A percentile compares a stretch with the other conserved stretches of the same genome.
phyloP scores from a whole-genome alignment of 768 basidiomycete species.

The Suillus discolor region DNA sequence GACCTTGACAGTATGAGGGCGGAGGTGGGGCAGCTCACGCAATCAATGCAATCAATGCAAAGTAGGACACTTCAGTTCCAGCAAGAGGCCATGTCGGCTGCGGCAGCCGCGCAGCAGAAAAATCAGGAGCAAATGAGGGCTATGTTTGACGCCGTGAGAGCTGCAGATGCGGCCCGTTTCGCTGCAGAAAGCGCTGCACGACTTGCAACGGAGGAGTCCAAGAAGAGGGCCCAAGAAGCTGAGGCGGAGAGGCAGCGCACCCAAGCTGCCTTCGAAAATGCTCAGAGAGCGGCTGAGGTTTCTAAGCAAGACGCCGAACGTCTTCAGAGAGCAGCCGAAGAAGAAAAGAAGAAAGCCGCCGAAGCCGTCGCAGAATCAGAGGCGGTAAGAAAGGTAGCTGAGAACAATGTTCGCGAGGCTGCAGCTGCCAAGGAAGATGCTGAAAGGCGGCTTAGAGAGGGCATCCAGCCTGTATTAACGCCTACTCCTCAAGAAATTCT shows the following conservation, averaged over 20 bases:
- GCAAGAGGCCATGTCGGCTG: neutral
- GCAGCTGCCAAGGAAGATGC: conserved; percentile 11
- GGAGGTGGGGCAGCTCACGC: conserved; percentile 1
- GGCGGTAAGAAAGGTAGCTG: neutral
- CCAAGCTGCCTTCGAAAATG: neutral
- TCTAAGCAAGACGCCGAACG: conserved; percentile 3
- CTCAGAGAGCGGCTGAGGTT: neutral
- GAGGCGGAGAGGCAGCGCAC: conserved; percentile 1
- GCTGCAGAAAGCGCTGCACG: conserved; percentile 2
- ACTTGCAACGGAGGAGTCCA: neutral
- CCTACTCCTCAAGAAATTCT: conserved; percentile 19
- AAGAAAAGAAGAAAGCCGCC: conserved; percentile 9
- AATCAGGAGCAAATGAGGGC: neutral
- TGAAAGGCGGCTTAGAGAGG: conserved; percentile 12
- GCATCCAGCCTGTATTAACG: conserved; percentile 18
- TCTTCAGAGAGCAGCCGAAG: conserved; percentile 2
- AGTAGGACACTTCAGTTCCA: neutral
- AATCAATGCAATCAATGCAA: neutral
- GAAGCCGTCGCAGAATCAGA: conserved; percentile 5
- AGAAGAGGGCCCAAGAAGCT: neutral
- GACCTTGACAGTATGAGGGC: neutral
- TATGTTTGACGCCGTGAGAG: conserved; percentile 7
- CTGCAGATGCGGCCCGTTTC: neutral
- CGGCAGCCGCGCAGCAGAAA: neutral
- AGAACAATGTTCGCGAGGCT: conserved; percentile 2